Base-by-base conservation (phyloP, 345 rosid species). In the Turnera subulata region DNA sequence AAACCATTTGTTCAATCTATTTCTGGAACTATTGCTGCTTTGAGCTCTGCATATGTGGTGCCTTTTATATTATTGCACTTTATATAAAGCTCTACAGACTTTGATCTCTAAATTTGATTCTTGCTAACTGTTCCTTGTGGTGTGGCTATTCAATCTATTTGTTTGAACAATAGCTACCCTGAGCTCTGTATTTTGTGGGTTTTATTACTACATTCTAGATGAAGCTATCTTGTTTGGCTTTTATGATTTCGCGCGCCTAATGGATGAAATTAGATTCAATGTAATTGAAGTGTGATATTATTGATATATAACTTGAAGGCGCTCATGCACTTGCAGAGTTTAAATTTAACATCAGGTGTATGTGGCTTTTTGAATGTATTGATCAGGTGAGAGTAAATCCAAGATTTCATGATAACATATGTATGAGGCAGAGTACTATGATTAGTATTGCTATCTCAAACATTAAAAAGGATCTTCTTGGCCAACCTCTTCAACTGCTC, bases 391-490 rank as follows among this genome's bases (percentile, higher is more conserved):
- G 83, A 68, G 67, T 88, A 70, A 94, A 85, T 74, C 90, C 73
- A 78, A 84, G 92, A 71, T 75, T 67, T 76, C 80, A 73, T 67
- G 95, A 90, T 77, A 87, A 82, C 47, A 79, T 94, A 43, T 84
- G 83, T 77, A 90, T 88, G 99, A 85, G 97, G 77, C 84, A 81
- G 77, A 94, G 97, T 79, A 78, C 91, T 21, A 87, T 88, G 99
- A 80, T 78, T 60, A 86, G 65, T 73, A 81, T 67, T 77, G 96
- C 97, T 40, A 64, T 79, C 66, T 66, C 89, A 73, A 94, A 82
- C 55, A 64, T 94, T 50, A 81, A 84, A 73, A 93, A 87, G 78
- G 99, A 88, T 77, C 84, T 93, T 61, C 88, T 94, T 53, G 91
- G 97, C 60, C 97, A 88, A 76, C 99, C 99, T 49, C 89, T 84